A percentile compares a stretch with the other conserved stretches of the same genome.
Conservation (phyloP, 2,329 filamentous ascomycete genomes). For the Aureobasidium sp. region DNA sequence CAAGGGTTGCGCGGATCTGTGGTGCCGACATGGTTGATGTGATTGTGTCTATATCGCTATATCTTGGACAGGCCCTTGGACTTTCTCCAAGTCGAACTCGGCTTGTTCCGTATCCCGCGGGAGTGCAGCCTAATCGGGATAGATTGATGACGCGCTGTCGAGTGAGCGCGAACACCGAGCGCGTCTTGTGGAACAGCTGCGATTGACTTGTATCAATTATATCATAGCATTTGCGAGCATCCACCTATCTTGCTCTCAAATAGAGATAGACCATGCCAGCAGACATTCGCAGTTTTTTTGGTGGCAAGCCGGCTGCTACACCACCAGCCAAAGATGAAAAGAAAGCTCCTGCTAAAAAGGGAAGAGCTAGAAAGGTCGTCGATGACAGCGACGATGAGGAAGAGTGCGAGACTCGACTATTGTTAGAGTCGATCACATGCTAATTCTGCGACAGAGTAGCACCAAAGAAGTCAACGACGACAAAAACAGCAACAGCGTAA, state of each 20-base stretch:
- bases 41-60: slow-evolving; percentile 9
- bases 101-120: slow-evolving; percentile 7
- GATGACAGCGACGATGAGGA: slow-evolving; percentile 75
- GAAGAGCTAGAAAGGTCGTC: slow-evolving; percentile 57
- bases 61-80: background rate
- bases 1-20: slow-evolving; percentile 30
- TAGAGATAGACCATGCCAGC: slow-evolving; percentile 53
- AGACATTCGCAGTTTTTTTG: slow-evolving; percentile 90
- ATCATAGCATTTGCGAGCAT: background rate
- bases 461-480: slow-evolving; percentile 47
- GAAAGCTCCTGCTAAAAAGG: slow-evolving; percentile 37
- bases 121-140: slow-evolving; percentile 2
- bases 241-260: background rate
- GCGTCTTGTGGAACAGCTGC: background rate
- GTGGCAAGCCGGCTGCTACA: slow-evolving; percentile 59
- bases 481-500: slow-evolving; percentile 25
- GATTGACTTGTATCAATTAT: background rate
- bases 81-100: background rate
- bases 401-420: slow-evolving; percentile 17
- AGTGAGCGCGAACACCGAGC: background rate
- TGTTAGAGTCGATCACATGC: slow-evolving; percentile 12
- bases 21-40: slow-evolving; percentile 33
- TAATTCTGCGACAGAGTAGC: slow-evolving; percentile 33
- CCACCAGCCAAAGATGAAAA: slow-evolving; percentile 40
- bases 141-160: slow-evolving; percentile 11